Percentiles rank a stretch among this genome's conserved stretches.
Evolutionary conservation across 805 yeast genomes (phyloP).

Genomic region (Candida railenensis): DNA sequence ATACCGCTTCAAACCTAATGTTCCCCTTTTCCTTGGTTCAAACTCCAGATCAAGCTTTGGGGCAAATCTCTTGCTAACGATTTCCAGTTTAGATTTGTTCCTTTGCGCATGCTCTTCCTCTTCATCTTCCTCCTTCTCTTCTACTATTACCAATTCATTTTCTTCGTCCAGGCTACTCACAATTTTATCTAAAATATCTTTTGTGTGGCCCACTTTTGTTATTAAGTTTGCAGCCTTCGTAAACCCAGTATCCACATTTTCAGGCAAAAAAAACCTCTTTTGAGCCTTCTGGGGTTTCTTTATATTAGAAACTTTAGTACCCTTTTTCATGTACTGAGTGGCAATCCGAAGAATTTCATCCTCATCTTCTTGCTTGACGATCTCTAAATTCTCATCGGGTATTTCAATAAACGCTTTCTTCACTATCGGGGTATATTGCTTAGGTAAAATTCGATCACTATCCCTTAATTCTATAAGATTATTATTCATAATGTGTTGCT

Average conservation of each 20-base stretch:
- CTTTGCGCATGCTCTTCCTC: constrained; percentile 11
- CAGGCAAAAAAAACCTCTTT: constrained; percentile 70
- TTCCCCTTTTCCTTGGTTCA: constrained; percentile 6
- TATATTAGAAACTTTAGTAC: constrained; percentile 12
- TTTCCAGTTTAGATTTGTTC: background rate
- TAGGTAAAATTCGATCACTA: constrained; percentile 71
- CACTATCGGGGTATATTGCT: constrained; percentile 51
- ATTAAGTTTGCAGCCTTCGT: constrained; percentile 50
- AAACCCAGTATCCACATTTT: constrained; percentile 66
- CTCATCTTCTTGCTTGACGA: constrained; percentile 55
- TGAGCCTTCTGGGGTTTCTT: constrained; percentile 13
- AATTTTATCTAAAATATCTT: constrained; percentile 13
- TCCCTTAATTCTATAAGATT: constrained; percentile 41
- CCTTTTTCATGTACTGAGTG: constrained; percentile 54
- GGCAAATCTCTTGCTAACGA: constrained; percentile 4
- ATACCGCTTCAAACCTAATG: constrained; percentile 17
- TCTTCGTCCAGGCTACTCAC: constrained; percentile 8
- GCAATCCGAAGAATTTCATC: constrained; percentile 70
- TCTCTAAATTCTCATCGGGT: constrained; percentile 66
- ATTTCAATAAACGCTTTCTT: constrained; percentile 57
- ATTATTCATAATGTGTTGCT: constrained; percentile 59
- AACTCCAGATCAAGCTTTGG: constrained; percentile 1
- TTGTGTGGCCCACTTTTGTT: constrained; percentile 10
- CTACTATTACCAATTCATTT: background rate
- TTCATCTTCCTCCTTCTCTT: constrained; percentile 4